These are phyloP conservation scores for Glebionis coronaria DNA, from an alignment of 129 eudicot genomes.

Conservation along the genomic window DNA sequence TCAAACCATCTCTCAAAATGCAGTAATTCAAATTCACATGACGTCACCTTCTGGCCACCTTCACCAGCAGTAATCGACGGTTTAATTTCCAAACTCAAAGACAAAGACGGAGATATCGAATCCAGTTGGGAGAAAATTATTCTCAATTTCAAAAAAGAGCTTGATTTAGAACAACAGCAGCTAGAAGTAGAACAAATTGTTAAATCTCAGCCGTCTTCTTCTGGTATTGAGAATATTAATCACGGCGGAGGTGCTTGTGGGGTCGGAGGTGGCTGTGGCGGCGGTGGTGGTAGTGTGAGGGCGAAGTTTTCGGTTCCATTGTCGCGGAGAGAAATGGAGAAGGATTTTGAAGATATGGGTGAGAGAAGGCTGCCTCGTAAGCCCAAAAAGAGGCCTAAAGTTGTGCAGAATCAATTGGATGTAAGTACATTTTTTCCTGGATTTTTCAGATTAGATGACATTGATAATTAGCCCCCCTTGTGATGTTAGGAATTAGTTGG, in stretches of 20 bases:
- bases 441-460: not conserved
- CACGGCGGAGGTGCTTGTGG: no score
- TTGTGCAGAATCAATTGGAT: conserved; percentile 65
- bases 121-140: conserved; percentile 37
- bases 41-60: conserved; percentile 30
- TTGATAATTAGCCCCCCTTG: no score
- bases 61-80: conserved; percentile 22
- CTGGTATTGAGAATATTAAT: conserved; percentile 24
- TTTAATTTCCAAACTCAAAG: conserved; percentile 28
- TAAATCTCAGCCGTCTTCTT: conserved; percentile 16
- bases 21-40: conserved; percentile 18
- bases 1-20: conserved; percentile 27
- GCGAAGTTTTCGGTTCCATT: conserved; percentile 58
- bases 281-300: conserved; percentile 44
- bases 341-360: conserved; percentile 59
- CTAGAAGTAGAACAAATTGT: not conserved
- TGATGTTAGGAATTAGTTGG: no score
- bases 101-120: conserved; percentile 29
- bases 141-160: conserved; percentile 29
- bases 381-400: conserved; percentile 63
- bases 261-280: conserved; percentile 18
- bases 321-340: conserved; percentile 70
- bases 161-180: conserved; percentile 3
- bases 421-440: conserved; percentile 31
- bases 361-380: conserved; percentile 53